A percentile compares a stretch with the other conserved stretches of the same genome.
Conservation (phyloP, 1,284 basidiomycete species). For the Entoloma clypeatum region DNA sequence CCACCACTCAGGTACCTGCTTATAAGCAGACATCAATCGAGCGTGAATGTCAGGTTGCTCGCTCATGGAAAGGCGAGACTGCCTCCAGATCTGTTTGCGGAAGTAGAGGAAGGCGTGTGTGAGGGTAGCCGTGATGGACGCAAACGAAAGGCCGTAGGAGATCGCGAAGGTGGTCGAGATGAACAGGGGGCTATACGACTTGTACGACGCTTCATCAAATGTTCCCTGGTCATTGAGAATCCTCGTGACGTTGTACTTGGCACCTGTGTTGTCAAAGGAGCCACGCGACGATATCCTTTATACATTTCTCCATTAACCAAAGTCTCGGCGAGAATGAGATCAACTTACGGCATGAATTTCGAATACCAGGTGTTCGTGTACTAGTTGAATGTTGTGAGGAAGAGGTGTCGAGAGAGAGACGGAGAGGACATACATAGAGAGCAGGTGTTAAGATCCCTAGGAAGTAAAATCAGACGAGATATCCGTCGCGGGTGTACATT, state of each 20-base stretch:
- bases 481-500: constrained; percentile 55
- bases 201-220: constrained; percentile 50
- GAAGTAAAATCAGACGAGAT: constrained; percentile 34
- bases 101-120: constrained; percentile 82
- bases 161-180: constrained; percentile 68
- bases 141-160: constrained; percentile 60
- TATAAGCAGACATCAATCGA: constrained; percentile 77
- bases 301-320: constrained; percentile 4
- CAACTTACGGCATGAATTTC: constrained; percentile 47
- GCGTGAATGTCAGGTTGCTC: constrained; percentile 87
- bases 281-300: constrained; percentile 50
- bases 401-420: neutral
- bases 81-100: constrained; percentile 72
- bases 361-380: constrained; percentile 51
- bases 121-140: constrained; percentile 57
- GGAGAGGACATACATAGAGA: constrained; percentile 34
- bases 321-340: neutral
- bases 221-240: constrained; percentile 51
- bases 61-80: constrained; percentile 56
- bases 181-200: constrained; percentile 56
- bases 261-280: constrained; percentile 56
- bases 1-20: constrained; percentile 76
- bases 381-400: constrained; percentile 21
- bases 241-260: constrained; percentile 51
- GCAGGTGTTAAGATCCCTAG: constrained; percentile 67